Evolutionary conservation across 2,329 filamentous ascomycete species (phyloP), one percentile per base, ranked within the genome.

Genomic region (Epichloe gansuensis): DNA sequence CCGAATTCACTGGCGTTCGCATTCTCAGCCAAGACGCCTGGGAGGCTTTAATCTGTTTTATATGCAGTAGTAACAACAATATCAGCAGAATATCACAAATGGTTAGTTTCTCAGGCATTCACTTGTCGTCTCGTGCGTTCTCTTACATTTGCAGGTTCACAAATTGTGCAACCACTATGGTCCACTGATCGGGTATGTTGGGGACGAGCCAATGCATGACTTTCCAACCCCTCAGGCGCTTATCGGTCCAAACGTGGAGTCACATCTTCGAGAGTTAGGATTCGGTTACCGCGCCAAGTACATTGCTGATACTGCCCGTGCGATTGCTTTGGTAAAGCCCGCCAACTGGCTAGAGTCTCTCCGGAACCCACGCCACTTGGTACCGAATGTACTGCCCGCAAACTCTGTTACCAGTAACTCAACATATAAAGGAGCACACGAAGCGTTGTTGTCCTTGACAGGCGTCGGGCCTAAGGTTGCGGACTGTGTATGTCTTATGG

Each of bases 31-130:
- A 98, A 70, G 90, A 96, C 72, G 84, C 91, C 1, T 98, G 94
- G 93, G 93, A 98, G 68, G 83, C 93, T 0, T 74, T 98, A 23
- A 74, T 98, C 25, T 84, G 86, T 52, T 98, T 98, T 68, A 98
- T 98, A 57, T 98, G 93, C 75, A 96, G 90, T 68, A 95, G 89
- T 69, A 98, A 98, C 70, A 98, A 98, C 71, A 96, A 98, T 65
- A 98, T 98, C 55, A 78, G 84, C 2, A 81, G 93, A 40, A 98
- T 98, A 65, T 91, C 87, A 5, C 87, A 94, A 68, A 98, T 98
- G 93, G 89, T 86, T n/a, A 49, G 61, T 56, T 63, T 39, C 27
- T 15, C 7, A 21, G 6, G 21, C 9, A 36, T 15, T 21, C 11
- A 12, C 9, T 4, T 13, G 12, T 13, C 11, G 2, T 12, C 2